Conservation (phyloP, 2,329 filamentous ascomycete species). For the Cordyceps javanica region DNA sequence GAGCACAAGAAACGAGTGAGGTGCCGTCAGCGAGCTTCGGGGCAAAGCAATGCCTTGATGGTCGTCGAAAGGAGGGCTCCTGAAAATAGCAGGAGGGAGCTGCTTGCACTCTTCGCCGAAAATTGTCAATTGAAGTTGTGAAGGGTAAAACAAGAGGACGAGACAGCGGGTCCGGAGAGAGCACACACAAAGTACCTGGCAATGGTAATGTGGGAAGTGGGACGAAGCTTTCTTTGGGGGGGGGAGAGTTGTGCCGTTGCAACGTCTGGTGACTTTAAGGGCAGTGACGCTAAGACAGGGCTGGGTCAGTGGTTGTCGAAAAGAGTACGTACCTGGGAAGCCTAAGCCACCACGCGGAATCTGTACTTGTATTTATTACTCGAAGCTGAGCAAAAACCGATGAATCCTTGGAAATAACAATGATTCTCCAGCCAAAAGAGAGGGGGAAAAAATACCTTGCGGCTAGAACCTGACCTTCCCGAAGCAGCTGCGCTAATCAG, state of each 20-base stretch:
- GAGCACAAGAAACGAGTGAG: background rate
- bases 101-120: background rate
- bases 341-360: constrained; percentile 6
- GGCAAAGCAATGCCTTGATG: background rate
- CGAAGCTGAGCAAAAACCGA: too few relatives aligned
- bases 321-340: background rate
- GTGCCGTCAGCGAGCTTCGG: background rate
- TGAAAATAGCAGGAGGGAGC: background rate
- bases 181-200: background rate
- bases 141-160: background rate
- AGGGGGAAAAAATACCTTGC: background rate
- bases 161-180: background rate
- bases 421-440: background rate
- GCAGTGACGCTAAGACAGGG: background rate
- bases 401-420: too few relatives aligned
- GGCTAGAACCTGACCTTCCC: background rate
- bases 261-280: constrained; percentile 7
- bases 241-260: constrained; percentile 2
- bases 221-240: constrained; percentile 6
- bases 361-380: too few relatives aligned
- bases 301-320: too few relatives aligned
- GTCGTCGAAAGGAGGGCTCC: too few relatives aligned
- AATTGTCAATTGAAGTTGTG: background rate
- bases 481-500: background rate
- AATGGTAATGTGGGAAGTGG: too few relatives aligned